Conservation (phyloP, 1,284 basidiomycete genomes). For the Moesziomyces sp. region DNA sequence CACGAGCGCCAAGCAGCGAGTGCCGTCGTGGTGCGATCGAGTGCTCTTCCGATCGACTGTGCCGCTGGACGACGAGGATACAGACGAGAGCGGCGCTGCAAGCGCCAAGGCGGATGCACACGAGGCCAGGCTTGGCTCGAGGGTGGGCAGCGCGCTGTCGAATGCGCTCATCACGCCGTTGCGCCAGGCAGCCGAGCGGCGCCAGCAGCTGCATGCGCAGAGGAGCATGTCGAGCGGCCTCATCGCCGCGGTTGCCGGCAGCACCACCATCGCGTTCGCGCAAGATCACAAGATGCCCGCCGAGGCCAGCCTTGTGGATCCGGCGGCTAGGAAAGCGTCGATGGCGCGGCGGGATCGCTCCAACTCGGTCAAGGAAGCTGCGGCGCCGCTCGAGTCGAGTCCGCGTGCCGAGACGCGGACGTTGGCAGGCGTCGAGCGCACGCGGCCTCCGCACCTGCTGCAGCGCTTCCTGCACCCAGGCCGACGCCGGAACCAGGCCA, state of each 20-base stretch:
- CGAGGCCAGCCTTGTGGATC: constrained; percentile 16
- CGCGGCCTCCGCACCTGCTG: constrained; percentile 31
- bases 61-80: constrained; percentile 25
- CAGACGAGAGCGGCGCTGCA: constrained; percentile 10
- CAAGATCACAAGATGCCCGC: constrained; percentile 9
- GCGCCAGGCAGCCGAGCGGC: constrained; percentile 37
- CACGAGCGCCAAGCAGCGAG: constrained; percentile 71
- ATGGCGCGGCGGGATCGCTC: constrained; percentile 3
- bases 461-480: constrained; percentile 37
- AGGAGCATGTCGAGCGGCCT: constrained; percentile 27
- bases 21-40: constrained; percentile 70
- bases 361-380: not conserved
- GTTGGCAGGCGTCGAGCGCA: constrained; percentile 13
- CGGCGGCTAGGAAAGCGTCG: constrained; percentile 14
- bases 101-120: constrained; percentile 1
- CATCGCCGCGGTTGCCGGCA: constrained; percentile 25
- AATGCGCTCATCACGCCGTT: constrained; percentile 35
- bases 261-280: constrained; percentile 26
- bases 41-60: constrained; percentile 64
- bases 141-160: constrained; percentile 41
- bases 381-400: not conserved
- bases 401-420: constrained; percentile 15
- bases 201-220: constrained; percentile 24
- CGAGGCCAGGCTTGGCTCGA: constrained; percentile 23
- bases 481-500: constrained; percentile 14